Conservation (phyloP, 2,329 filamentous ascomycete genomes). For the Zasmidium angulare region DNA sequence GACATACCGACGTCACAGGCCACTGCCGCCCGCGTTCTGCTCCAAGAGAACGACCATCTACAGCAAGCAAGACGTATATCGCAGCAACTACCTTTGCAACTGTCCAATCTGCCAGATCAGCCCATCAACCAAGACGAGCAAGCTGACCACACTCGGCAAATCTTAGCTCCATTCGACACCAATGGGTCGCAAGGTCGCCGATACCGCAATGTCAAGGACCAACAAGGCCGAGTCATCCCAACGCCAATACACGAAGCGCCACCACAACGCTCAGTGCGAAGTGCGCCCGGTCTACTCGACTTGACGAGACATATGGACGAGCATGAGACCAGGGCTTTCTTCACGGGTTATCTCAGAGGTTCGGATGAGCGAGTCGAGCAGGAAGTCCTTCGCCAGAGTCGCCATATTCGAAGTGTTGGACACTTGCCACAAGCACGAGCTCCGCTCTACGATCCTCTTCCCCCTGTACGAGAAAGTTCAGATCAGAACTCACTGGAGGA, state of each 20-base stretch:
- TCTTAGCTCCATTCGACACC: not conserved
- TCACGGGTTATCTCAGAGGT: not conserved
- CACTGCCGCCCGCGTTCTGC: not conserved
- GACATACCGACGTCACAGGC: not conserved
- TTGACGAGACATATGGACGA: not conserved
- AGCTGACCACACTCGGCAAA: not conserved
- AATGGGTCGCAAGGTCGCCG: not conserved
- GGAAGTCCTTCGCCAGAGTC: too few species aligned
- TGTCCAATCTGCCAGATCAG: not conserved
- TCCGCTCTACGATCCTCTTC: not conserved
- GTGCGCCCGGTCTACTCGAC: not conserved
- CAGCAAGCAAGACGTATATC: not conserved
- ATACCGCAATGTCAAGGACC: not conserved
- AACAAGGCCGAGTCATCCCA: not conserved
- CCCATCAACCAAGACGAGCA: not conserved
- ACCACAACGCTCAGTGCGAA: not conserved
- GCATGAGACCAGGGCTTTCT: not conserved
- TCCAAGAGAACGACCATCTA: not conserved
- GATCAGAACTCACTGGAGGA: not conserved
- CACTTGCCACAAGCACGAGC: not conserved
- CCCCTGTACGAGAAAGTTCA: not conserved
- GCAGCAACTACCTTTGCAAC: not conserved
- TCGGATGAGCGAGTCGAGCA: not conserved
- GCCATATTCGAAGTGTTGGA: not conserved
- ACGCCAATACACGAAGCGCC: not conserved